These are phyloP conservation scores for Tetrahymena malaccensis DNA, from an alignment of 73 alveolate species.

Conservation along the genomic window DNA sequence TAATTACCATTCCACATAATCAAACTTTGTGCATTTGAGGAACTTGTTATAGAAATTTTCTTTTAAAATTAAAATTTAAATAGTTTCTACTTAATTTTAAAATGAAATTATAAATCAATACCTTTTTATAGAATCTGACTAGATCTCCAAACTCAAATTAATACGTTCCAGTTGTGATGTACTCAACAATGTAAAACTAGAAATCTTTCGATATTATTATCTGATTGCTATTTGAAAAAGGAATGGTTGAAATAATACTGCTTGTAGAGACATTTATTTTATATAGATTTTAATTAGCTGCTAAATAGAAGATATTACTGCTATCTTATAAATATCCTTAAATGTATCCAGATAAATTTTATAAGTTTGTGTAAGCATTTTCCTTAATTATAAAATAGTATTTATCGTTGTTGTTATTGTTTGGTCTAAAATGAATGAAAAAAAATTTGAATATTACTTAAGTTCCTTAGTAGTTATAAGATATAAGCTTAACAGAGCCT, in stretches of 20 bases:
- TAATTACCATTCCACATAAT: neutral
- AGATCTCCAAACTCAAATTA: neutral
- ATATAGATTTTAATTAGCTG: neutral
- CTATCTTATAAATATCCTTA: neutral
- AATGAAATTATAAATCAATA: neutral
- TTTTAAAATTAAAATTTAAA: too few relatives aligned
- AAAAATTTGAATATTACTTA: neutral
- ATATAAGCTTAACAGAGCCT: neutral
- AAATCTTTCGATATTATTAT: neutral
- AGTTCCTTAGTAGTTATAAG: neutral
- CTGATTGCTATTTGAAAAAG: neutral
- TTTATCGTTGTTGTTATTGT: too few relatives aligned
- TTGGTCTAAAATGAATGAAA: neutral
- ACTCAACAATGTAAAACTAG: neutral
- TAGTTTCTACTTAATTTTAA: neutral
- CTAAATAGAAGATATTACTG: neutral
- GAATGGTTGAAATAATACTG: neutral
- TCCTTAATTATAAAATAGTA: neutral
- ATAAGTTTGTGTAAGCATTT: neutral
- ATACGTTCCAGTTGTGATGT: too few relatives aligned
- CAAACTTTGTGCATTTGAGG: neutral
- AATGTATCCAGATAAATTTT: neutral
- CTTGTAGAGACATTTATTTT: neutral
- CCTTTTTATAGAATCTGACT: neutral
- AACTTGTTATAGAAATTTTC: neutral